Percentiles rank a stretch among this genome's conserved stretches.
Conservation (phyloP, 2,329 filamentous ascomycete species). For the Diaporthe sp. region DNA sequence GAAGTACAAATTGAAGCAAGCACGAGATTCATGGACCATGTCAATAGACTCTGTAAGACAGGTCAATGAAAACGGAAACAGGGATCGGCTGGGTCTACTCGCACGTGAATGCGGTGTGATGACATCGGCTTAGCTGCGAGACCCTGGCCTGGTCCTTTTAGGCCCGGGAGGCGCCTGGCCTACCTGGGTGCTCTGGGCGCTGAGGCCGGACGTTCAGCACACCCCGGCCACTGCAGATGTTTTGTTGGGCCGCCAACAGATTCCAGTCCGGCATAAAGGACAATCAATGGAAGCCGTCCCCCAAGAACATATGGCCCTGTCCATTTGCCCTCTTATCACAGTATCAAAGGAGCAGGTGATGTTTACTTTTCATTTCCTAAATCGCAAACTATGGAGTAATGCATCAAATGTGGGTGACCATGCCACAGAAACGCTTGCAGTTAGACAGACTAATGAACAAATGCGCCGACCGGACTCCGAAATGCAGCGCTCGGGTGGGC, state of each 20-base stretch:
- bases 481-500: constrained; percentile 26
- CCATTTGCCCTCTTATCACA: not conserved
- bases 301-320: not conserved
- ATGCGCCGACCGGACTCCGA: constrained; percentile 39
- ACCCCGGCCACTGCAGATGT: constrained; percentile 14
- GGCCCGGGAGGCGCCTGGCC: not conserved
- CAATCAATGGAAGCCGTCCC: not conserved
- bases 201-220: constrained; percentile 7
- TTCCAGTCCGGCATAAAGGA: constrained; percentile 12
- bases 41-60: not conserved
- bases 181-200: not conserved
- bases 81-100: not conserved
- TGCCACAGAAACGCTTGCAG: not conserved
- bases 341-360: not conserved
- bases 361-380: not conserved
- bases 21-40: not conserved
- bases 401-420: constrained; percentile 6
- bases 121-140: not conserved
- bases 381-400: constrained; percentile 6
- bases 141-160: not conserved
- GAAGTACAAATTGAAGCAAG: not conserved
- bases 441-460: not conserved
- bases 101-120: constrained; percentile 7
- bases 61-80: not conserved
- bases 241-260: constrained; percentile 38